Percentiles rank a stretch among this genome's conserved stretches.
These are phyloP conservation scores for Esteya vermicola DNA, from an alignment of 2,329 filamentous ascomycete genomes.

Conservation along the genomic window DNA sequence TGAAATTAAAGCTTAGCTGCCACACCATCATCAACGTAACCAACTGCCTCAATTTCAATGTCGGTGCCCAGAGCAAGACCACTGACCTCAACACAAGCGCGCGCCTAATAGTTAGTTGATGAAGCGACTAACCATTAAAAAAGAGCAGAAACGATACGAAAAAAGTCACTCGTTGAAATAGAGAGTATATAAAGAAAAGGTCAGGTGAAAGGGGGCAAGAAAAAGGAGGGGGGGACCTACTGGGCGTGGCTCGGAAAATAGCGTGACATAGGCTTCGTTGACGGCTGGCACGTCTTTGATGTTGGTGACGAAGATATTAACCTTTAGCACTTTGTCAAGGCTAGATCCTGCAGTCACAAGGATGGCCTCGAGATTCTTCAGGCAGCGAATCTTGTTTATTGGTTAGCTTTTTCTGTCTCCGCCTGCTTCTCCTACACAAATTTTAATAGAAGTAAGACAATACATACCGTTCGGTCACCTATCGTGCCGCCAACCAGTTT, in stretches of 20 bases:
- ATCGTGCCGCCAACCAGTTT: constrained; percentile 3
- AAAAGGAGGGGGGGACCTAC: not conserved
- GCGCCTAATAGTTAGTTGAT: too few species aligned
- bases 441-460: too few species aligned
- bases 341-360: constrained; percentile 67
- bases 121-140: too few species aligned
- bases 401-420: not conserved
- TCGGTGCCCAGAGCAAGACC: constrained; percentile 2
- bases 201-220: not conserved
- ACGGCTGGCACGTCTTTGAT: constrained; percentile 29
- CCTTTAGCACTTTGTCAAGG: constrained; percentile 73
- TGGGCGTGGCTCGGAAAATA: constrained; percentile 2
- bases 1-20: not conserved
- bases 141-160: too few species aligned
- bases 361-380: constrained; percentile 71
- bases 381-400: constrained; percentile 24
- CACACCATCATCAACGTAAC: not conserved
- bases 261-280: not conserved
- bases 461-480: constrained; percentile 2
- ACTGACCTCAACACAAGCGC: constrained; percentile 3
- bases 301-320: constrained; percentile 77
- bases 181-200: not conserved
- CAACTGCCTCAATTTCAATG: constrained; percentile 1
- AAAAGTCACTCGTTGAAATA: too few species aligned
- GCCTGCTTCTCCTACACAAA: too few species aligned